These are phyloP conservation scores for Metschnikowia sp. DNA, from an alignment of 805 yeast genomes.

Conservation along the genomic window DNA sequence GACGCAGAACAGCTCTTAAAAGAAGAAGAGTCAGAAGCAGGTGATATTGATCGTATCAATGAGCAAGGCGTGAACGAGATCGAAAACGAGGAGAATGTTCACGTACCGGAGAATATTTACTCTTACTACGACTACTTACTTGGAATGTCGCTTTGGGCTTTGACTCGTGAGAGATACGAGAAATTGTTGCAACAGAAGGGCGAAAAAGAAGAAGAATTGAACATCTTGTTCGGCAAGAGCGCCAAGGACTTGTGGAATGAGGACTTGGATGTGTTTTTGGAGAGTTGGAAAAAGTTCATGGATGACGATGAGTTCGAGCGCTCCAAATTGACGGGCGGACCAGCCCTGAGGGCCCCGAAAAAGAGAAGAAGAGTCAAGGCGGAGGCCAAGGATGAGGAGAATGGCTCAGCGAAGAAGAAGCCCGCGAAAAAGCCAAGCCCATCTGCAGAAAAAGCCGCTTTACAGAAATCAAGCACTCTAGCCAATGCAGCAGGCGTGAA, in stretches of 20 bases:
- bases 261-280: slow-evolving; percentile 74
- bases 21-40: slow-evolving; percentile 43
- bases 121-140: slow-evolving; percentile 81
- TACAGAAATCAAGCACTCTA: background rate
- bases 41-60: slow-evolving; percentile 17
- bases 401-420: slow-evolving; percentile 12
- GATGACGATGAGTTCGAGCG: slow-evolving; percentile 61
- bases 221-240: slow-evolving; percentile 56
- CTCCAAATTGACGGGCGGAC: slow-evolving; percentile 43
- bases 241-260: slow-evolving; percentile 87
- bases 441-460: background rate
- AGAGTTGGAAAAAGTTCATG: slow-evolving; percentile 65
- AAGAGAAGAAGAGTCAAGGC: slow-evolving; percentile 25
- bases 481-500: background rate
- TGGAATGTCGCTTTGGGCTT: slow-evolving; percentile 91
- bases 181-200: slow-evolving; percentile 70
- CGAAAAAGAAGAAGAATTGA: slow-evolving; percentile 69
- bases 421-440: slow-evolving; percentile 8
- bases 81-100: slow-evolving; percentile 34
- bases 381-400: slow-evolving; percentile 15
- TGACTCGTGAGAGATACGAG: slow-evolving; percentile 86
- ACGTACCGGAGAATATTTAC: slow-evolving; percentile 50
- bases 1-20: slow-evolving; percentile 29
- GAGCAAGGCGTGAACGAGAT: slow-evolving; percentile 25
- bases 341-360: slow-evolving; percentile 36